Conservation (phyloP, 2,329 filamentous ascomycete species). For the Penicillium frequentans region DNA sequence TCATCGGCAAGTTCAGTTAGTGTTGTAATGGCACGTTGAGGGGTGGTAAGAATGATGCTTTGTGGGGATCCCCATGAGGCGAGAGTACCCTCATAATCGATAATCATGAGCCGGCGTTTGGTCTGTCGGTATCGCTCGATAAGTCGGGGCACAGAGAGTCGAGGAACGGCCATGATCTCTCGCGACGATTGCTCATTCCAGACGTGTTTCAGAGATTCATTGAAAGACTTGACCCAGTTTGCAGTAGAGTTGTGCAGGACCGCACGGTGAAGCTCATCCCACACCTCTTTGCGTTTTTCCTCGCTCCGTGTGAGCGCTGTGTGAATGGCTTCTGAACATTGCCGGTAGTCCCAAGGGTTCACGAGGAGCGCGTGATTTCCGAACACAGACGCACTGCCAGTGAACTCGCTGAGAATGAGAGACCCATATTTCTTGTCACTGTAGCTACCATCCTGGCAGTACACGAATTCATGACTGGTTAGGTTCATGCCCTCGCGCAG, state of each 20-base stretch:
- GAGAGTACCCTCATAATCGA: slow-evolving; percentile 92
- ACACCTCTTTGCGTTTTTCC: slow-evolving; percentile 72
- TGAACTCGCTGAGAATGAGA: slow-evolving; percentile 92
- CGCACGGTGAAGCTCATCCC: slow-evolving; percentile 69
- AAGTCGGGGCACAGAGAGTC: slow-evolving; percentile 69
- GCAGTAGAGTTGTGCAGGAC: slow-evolving; percentile 81
- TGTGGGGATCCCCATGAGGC: slow-evolving; percentile 83
- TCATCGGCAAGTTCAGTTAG: slow-evolving; percentile 80
- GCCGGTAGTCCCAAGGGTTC: slow-evolving; percentile 93
- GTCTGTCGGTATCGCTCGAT: slow-evolving; percentile 65
- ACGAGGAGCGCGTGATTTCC: slow-evolving; percentile 76
- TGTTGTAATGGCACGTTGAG: slow-evolving; percentile 79
- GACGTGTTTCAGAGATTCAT: slow-evolving; percentile 68
- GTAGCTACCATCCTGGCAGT: slow-evolving; percentile 82
- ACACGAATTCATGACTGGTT: slow-evolving; percentile 90
- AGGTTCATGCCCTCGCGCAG: slow-evolving; percentile 97
- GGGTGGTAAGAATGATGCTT: slow-evolving; percentile 81
- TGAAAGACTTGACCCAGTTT: slow-evolving; percentile 80
- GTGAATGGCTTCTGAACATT: slow-evolving; percentile 83
- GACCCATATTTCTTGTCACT: slow-evolving; percentile 78
- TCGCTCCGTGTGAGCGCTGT: slow-evolving; percentile 76
- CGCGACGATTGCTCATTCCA: slow-evolving; percentile 83
- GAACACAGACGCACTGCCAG: slow-evolving; percentile 85
- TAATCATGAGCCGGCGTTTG: slow-evolving; percentile 73
- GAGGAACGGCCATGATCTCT: slow-evolving; percentile 82